These are phyloP conservation scores for Pichia inconspicua DNA, from an alignment of 1,139 yeast species.

Conservation along the genomic window DNA sequence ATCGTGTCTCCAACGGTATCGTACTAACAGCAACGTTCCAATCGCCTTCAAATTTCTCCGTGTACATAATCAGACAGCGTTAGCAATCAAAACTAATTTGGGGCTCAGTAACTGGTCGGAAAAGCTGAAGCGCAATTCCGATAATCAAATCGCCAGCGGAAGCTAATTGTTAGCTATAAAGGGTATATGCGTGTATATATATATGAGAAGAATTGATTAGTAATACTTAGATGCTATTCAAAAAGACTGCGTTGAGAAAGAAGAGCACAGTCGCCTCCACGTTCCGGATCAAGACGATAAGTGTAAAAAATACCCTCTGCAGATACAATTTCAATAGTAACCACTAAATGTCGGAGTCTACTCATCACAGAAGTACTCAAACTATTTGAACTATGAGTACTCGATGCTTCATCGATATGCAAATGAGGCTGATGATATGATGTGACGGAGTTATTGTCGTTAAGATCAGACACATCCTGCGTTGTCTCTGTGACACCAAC, in stretches of 20 bases:
- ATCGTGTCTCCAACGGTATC: not conserved
- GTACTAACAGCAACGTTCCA: no score
- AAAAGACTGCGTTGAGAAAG: conserved; percentile 42
- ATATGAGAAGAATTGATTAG: no score
- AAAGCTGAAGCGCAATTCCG: no score
- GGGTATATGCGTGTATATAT: not conserved
- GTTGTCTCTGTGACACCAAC: conserved; percentile 41
- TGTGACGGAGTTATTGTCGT: not conserved
- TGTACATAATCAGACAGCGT: no score
- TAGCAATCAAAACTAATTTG: no score
- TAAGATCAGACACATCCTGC: not conserved
- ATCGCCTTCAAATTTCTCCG: no score
- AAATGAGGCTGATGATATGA: not conserved
- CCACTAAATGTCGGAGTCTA: conserved; percentile 24
- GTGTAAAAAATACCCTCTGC: conserved; percentile 83
- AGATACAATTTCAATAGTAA: conserved; percentile 73
- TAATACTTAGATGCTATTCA: conserved; percentile 1
- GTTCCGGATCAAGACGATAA: conserved; percentile 76
- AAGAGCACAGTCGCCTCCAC: conserved; percentile 90
- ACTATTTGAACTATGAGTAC: conserved; percentile 4
- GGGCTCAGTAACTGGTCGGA: no score
- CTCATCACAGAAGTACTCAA: conserved; percentile 19
- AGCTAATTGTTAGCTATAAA: not conserved
- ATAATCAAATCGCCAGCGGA: no score
- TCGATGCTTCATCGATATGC: not conserved